Percentiles rank a stretch among this genome's conserved stretches.
These are phyloP conservation scores for Cyberlindnera xylosilytica DNA, from an alignment of 805 yeast genomes.

Conservation along the genomic window DNA sequence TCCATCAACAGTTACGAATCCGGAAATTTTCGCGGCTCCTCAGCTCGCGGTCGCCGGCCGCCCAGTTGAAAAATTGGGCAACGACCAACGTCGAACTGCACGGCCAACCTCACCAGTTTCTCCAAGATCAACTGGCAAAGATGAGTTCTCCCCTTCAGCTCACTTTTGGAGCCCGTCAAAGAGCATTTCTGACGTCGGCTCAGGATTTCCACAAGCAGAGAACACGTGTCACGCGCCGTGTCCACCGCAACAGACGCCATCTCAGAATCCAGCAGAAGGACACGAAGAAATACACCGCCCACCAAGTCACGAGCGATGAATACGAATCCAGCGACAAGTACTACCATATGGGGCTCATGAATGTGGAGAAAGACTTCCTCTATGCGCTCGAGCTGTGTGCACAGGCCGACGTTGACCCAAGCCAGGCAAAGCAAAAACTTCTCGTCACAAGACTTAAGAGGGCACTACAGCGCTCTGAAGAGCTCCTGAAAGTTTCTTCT, in stretches of 20 bases:
- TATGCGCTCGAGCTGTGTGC: conserved; percentile 62
- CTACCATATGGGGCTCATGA: conserved; percentile 58
- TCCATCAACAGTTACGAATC: too few species aligned
- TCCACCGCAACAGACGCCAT: conserved; percentile 63
- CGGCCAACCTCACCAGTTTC: too few species aligned
- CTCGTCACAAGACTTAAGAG: conserved; percentile 66
- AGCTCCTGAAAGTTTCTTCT: conserved; percentile 34
- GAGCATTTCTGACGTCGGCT: conserved; percentile 60
- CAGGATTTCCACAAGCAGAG: conserved; percentile 72
- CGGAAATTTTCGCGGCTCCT: too few species aligned
- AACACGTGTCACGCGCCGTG: conserved; percentile 52
- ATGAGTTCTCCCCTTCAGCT: conserved; percentile 34
- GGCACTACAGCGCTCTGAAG: conserved; percentile 44
- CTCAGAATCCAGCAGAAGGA: conserved; percentile 62
- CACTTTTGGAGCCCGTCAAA: conserved; percentile 51
- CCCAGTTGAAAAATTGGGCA: too few species aligned
- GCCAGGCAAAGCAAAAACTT: conserved; percentile 40
- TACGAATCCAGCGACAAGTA: conserved; percentile 48
- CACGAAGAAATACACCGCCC: conserved; percentile 55
- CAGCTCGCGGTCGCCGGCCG: too few species aligned
- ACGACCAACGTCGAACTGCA: too few species aligned
- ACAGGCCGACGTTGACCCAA: conserved; percentile 47
- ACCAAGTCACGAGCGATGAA: conserved; percentile 46
- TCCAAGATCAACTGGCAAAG: too few species aligned
- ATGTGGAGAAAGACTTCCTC: conserved; percentile 76